Base-by-base conservation (phyloP, 805 yeast species). In the Zygotorulaspora danielsina region DNA sequence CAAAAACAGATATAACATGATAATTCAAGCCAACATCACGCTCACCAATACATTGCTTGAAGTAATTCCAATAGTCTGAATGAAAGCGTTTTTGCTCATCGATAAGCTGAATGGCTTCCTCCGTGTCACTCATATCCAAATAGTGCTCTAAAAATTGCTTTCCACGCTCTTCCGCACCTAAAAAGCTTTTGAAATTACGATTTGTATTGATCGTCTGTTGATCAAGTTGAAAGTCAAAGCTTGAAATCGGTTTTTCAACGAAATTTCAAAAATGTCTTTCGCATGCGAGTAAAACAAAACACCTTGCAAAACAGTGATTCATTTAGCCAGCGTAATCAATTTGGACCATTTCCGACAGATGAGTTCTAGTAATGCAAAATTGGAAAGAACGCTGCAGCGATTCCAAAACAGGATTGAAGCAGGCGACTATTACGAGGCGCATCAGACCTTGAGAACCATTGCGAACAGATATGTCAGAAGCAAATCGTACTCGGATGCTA, bases 1-100 rank as follows among this genome's bases (percentile, higher is more conserved):
- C 98, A 69, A 93, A 93, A 26, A 93, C 98, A 0, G 97, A 81
- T 3, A 93, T 85, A 13, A 93, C 79, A 61, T 93, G 96, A 66
- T 90, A 89, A 51, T 81, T 71, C 40, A 82, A 66, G 0, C 89
- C 95, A 10, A 72, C 69, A 30, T 69, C 69, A 32, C 45, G 51
- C 27, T 53, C 43, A 4, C 41, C 45, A 6, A 54, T 32, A 33
- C 54, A 51, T 19, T 46, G 34, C 16, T 46, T 39, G 34, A 61
- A 58, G 33, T 50, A 57, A 2, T 46, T 44, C 34, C 53, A 36
- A 1, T 55, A 41, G 5, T 35, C 37, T 5, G 40, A 39, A 33
- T 71, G 71, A 58, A 75, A 76, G 21, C 55, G 54, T 55, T 77
- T 76, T 36, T 63, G 58, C 50, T 77, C 81, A 51, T 75, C 68